Evolutionary conservation across 148 eudicot genomes (phyloP).

Genomic region (Rhododendron vialii): DNA sequence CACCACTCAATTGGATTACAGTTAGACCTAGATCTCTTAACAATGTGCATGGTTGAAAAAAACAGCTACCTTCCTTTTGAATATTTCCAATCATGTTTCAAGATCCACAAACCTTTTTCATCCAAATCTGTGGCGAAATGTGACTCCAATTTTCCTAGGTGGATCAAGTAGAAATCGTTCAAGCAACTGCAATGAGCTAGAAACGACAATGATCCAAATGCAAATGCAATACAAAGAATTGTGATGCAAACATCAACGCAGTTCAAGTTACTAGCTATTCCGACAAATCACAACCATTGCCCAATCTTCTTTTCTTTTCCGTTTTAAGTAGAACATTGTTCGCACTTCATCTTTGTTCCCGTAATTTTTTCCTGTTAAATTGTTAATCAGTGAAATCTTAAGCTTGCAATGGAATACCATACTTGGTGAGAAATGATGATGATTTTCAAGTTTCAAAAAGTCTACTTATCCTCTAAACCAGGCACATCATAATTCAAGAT

Average conservation of each 20-base stretch:
- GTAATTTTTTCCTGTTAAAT: neutral
- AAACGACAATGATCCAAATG: neutral
- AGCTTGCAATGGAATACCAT: neutral
- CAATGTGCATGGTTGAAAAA: neutral
- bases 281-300: neutral
- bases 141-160: neutral
- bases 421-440: neutral
- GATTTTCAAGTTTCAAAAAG: neutral
- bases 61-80: neutral
- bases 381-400: neutral
- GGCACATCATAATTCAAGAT: neutral
- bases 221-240: neutral
- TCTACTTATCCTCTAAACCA: neutral
- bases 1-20: neutral
- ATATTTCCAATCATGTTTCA: neutral
- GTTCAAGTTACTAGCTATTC: neutral
- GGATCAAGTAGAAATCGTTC: neutral
- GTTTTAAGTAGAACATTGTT: neutral
- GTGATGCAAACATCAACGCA: neutral
- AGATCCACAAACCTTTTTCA: neutral
- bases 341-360: neutral
- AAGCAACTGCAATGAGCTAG: neutral
- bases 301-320: neutral
- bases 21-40: neutral
- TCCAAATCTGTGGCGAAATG: neutral